Percentiles rank a stretch among this genome's conserved stretches.
Conservation (phyloP, 2,329 filamentous ascomycete species). For the Alternaria gansuensis region DNA sequence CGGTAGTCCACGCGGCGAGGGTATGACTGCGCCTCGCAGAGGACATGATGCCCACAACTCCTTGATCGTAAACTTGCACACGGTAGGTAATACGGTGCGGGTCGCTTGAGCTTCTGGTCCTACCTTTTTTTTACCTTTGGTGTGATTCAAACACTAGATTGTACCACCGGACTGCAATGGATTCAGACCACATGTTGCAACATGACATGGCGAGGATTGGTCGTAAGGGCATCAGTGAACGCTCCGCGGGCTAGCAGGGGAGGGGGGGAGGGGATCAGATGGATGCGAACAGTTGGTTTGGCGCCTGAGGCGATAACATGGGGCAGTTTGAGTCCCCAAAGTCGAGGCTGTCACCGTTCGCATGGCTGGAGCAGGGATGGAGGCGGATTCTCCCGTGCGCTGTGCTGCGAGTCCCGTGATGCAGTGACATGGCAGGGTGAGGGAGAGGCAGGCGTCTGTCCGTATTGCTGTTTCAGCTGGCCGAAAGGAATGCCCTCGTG, state of each 20-base stretch:
- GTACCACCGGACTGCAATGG: slow-evolving; percentile 30
- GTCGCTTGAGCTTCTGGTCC: slow-evolving; percentile 41
- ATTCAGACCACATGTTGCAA: slow-evolving; percentile 40
- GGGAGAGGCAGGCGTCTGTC: slow-evolving; percentile 31
- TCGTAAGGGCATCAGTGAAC: slow-evolving; percentile 12
- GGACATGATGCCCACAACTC: slow-evolving; percentile 11
- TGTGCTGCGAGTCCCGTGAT: slow-evolving; percentile 41
- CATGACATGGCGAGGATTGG: slow-evolving; percentile 23
- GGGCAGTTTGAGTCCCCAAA: slow-evolving; percentile 22
- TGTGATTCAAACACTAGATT: slow-evolving; percentile 24
- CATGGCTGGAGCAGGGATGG: slow-evolving; percentile 42
- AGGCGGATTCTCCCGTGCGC: slow-evolving; percentile 36
- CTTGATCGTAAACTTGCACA: slow-evolving; percentile 30
- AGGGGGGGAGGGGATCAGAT: slow-evolving; percentile 26
- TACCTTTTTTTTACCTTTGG: slow-evolving; percentile 26
- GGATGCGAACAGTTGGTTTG: slow-evolving; percentile 50
- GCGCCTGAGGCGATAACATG: slow-evolving; percentile 45
- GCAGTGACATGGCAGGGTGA: slow-evolving; percentile 22
- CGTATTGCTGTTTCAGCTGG: slow-evolving; percentile 45
- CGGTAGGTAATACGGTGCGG: slow-evolving; percentile 38
- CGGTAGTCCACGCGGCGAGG: slow-evolving; percentile 46
- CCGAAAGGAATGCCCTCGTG: slow-evolving; percentile 36
- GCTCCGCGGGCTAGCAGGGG: slow-evolving; percentile 23
- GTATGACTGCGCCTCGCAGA: slow-evolving; percentile 41
- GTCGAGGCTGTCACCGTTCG: slow-evolving; percentile 48